These are phyloP conservation scores for Apiospora pterosperma DNA, from an alignment of 2,329 filamentous ascomycete species.

Conservation along the genomic window DNA sequence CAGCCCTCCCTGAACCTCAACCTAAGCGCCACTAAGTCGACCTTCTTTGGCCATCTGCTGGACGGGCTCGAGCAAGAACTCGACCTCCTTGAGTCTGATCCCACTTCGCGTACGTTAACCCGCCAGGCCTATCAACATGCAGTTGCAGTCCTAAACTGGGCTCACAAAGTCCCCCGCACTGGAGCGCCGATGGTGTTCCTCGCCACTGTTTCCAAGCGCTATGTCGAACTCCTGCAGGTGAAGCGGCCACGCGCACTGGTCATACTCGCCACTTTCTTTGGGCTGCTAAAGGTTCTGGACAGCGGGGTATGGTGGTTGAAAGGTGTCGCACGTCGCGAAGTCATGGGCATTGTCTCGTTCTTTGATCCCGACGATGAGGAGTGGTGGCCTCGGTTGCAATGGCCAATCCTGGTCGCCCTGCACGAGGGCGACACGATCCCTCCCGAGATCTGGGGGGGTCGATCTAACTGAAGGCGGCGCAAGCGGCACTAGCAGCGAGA, in stretches of 20 bases:
- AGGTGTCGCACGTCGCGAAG: conserved; percentile 62
- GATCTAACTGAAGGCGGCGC: conserved; percentile 42
- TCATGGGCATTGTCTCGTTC: conserved; percentile 58
- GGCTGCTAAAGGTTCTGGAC: conserved; percentile 59
- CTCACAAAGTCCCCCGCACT: conserved; percentile 56
- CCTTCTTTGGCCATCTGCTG: conserved; percentile 60
- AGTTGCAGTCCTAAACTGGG: conserved; percentile 65
- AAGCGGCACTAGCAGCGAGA: conserved; percentile 23
- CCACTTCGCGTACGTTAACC: conserved; percentile 25
- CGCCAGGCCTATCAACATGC: conserved; percentile 60
- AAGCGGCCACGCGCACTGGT: conserved; percentile 59
- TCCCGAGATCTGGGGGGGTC: conserved; percentile 53
- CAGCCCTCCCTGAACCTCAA: conserved; percentile 61
- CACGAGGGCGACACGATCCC: conserved; percentile 53
- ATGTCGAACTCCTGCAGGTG: conserved; percentile 56
- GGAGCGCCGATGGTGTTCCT: conserved; percentile 61
- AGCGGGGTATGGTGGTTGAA: conserved; percentile 64
- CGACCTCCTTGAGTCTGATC: conserved; percentile 23
- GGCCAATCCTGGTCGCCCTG: conserved; percentile 57
- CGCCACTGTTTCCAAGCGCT: conserved; percentile 59
- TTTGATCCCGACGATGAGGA: conserved; percentile 53
- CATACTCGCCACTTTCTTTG: conserved; percentile 65
- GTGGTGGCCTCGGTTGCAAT: conserved; percentile 61
- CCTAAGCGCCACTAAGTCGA: conserved; percentile 47
- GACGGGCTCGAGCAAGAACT: conserved; percentile 57